Evolutionary conservation across 176 grass and related monocot species (phyloP).

Genomic region (Paspalum vaginatum): DNA sequence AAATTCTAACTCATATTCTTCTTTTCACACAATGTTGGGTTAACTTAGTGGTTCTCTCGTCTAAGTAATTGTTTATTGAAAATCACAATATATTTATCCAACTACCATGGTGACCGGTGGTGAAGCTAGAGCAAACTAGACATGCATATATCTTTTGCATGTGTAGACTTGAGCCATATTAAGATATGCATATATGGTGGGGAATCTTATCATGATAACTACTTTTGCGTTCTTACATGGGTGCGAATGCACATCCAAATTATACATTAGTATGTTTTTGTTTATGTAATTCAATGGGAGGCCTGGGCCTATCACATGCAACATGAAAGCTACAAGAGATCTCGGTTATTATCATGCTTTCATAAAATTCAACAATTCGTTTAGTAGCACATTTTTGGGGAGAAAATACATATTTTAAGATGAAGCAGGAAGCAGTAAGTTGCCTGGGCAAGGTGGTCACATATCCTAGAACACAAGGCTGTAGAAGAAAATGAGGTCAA

Average conservation of each 20-base stretch:
- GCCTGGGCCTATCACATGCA: background rate
- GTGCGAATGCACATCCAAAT: too few species aligned
- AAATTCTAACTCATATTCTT: background rate
- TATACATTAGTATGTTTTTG: too few species aligned
- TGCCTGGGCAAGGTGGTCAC: background rate
- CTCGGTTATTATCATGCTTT: background rate
- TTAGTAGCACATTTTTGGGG: background rate
- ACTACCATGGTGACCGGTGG: background rate
- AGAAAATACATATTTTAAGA: background rate
- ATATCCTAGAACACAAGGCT: background rate
- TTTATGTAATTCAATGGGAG: background rate
- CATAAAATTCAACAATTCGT: background rate
- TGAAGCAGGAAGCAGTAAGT: too few species aligned
- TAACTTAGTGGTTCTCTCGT: background rate
- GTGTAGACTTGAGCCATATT: too few species aligned
- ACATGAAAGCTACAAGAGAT: background rate
- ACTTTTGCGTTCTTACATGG: too few species aligned
- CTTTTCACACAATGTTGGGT: background rate
- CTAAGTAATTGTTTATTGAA: background rate
- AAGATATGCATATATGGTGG: too few species aligned
- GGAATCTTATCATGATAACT: too few species aligned
- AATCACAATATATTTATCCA: background rate
- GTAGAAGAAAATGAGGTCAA: background rate
- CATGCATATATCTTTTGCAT: too few species aligned
- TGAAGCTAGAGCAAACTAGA: too few species aligned